Base-by-base conservation (phyloP, 225 moss, liverwort and hornwort species). In the Pseudoscleropodium purum region DNA sequence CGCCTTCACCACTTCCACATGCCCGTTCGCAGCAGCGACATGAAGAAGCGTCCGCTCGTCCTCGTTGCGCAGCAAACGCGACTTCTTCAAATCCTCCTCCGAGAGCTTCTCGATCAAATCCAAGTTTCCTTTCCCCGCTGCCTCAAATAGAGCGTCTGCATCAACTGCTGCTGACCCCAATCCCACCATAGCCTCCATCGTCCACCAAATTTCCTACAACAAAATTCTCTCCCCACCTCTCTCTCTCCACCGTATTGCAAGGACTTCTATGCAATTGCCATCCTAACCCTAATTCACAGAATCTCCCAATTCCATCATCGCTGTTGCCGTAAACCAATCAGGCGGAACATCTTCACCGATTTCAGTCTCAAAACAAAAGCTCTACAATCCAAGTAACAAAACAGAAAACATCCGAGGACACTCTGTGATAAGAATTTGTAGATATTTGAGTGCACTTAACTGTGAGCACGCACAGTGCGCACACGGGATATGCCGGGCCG, bases 31-130 rank as follows among this genome's bases (percentile, higher is more conserved):
- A 14, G 97, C 95, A 43, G 96, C 97, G 27, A 97, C 97, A 80
- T 98, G 98, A 41, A 98, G 90, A 65, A 97, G 92, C 45, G 97
- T 94, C 74, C 98, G 93, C 87, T 95, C 96, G 89, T 98, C 98
- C 79, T 97, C 98, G 87, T 97, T 97, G 64, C 95, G 95, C 65
- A 97, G 93, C 62, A 92, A 69, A 47, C 94, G 93, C 17, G 93
- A 90, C 83, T 91, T 92, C 80, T 91, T 88, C 27, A 96, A 88
- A 75, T 95, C 93, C 56, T 94, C 96, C 80, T 90, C 95, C 27
- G 95, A 76, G 1, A 96, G 90, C 81, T 90, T 92, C 82, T 95
- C 91, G 60, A 96, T 95, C 34, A 90, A 82, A 1, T 65, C 89
- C 41, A 92, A 72, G 70, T 94, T 91, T 47, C 98, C 98, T 43